Evolutionary conservation across 139 green algal genomes (phyloP), one percentile per base, ranked within the genome.

Genomic region (Coccomyxa sp.): DNA sequence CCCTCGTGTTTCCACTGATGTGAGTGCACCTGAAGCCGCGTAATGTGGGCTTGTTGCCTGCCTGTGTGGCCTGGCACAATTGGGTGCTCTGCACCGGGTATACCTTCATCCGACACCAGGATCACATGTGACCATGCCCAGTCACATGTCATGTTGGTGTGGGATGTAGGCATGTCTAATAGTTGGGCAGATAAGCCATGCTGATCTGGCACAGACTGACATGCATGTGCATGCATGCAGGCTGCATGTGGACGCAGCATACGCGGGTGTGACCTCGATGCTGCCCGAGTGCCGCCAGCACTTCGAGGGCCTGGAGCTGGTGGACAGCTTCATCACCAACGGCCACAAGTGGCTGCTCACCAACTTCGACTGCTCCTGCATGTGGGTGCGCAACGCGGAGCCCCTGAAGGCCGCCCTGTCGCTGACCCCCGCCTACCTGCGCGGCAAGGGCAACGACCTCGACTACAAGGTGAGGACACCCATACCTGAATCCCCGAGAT

Each of bases 211-310:
- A 51, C 38, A 51, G 38, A 51, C 38, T 51, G 38, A 51, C 38
- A 51, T 51, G 38, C 38, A 7, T 51, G 12, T 81, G 77, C 30
- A 63, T 57, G 45, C 77, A 81, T 83, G 63, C 80, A 89, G 94
- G 93, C 31, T 92, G 38, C 94, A 97, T 82, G 92, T 98, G 66
- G 95, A 98, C 80, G 92, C 94, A 0, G 95, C 95, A 10, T 98
- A 94, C 82, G 95, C 93, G 0, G 95, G 95, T 58, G 75, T 83
- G 10, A 88, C 90, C 10, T 86, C 88, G 0, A 81, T 96, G 10
- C 85, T 90, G 13, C 93, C 93, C 13, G 94, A 97, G 85, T 79
- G 90, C 85, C 83, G 88, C 16, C 78, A 84, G 27, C 79, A 90
- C 82, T 93, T 96, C 58, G 30, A 82, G 31, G 94, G 94, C 10